Evolutionary conservation across 768 basidiomycete genomes (phyloP).

Genomic region (Suillus subalutaceus): DNA sequence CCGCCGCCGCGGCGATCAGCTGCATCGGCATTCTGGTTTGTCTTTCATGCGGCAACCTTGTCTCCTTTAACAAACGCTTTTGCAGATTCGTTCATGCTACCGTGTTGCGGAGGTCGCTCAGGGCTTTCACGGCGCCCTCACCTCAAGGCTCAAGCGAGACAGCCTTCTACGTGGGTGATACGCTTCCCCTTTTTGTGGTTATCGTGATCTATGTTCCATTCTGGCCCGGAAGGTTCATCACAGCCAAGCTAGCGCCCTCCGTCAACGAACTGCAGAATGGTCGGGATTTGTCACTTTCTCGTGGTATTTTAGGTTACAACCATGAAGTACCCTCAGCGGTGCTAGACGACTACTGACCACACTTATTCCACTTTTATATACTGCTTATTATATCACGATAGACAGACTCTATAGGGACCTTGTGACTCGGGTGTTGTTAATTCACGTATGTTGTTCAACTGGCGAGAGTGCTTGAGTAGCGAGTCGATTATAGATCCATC

Average conservation of each 20-base stretch:
- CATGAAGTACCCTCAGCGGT: background rate
- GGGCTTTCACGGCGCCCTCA: conserved; percentile 61
- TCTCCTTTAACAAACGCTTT: background rate
- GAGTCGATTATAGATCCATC: too few species aligned
- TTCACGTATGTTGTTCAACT: background rate
- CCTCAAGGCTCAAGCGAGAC: conserved; percentile 58
- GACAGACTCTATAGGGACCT: background rate
- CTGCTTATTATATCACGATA: background rate
- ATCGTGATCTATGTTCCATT: conserved; percentile 56
- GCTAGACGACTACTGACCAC: background rate
- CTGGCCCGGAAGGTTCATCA: conserved; percentile 67
- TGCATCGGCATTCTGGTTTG: conserved; percentile 66
- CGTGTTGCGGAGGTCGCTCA: conserved; percentile 63
- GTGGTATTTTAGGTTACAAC: too few species aligned
- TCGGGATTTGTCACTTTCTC: background rate
- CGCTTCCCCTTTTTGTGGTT: conserved; percentile 66
- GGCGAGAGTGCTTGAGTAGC: background rate
- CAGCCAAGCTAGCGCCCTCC: background rate
- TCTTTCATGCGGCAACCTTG: conserved; percentile 10
- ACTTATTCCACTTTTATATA: background rate
- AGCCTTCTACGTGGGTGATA: conserved; percentile 70
- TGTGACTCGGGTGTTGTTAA: background rate
- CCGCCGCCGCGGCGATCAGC: conserved; percentile 51
- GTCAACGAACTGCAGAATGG: background rate
- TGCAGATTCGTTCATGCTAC: conserved; percentile 66